Evolutionary conservation across 2,329 filamentous ascomycete genomes (phyloP), one percentile per base, ranked within the genome.

Genomic region (Nemania sp.): DNA sequence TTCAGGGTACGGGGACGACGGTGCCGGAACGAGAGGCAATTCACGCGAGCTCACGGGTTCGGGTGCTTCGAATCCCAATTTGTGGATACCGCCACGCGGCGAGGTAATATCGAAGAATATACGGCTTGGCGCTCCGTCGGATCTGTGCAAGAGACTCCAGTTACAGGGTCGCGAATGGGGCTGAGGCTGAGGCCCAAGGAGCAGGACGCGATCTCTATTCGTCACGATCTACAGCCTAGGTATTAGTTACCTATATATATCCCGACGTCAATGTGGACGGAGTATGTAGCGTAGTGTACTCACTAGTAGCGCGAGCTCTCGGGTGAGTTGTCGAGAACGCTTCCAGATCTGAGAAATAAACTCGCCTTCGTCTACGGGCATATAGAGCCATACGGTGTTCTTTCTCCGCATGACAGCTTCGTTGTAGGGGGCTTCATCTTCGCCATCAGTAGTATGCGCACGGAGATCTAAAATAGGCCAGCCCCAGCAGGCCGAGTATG

Each of bases 321-420:
- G 29, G 5, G 9, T 1, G 7, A 45, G n/a, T n/a, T 15, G 17
- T n/a, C 20, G 11, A 39, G 3, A 47, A 13, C 29, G 32, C 32
- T 46, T 54, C 32, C 20, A 54, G 13, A 54, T 54, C 17, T 54
- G 13, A 29, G 32, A 47, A 11, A 54, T 47, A 39, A 39, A 54
- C 47, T 54, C 43, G 18, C 20, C 10, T 5, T 47, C 7, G 20
- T 47, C 32, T 39, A 2, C 39, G 15, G 32, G 32, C 32, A 54
- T 39, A 17, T 47, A 54, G 12, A 54, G 29, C 52, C 32, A 54
- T 11, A 54, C 3, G 5, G 11, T 18, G 2, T 46, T 18, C 5
- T 47, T 17, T 12, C 2, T 25, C 5, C 20, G 13, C 13, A 25
- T 3, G 12, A 21, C 18, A 15, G 37, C 13, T 21, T 39, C 10